These are phyloP conservation scores for Geum urbanum DNA, from an alignment of 306 rosid genomes.

Conservation along the genomic window DNA sequence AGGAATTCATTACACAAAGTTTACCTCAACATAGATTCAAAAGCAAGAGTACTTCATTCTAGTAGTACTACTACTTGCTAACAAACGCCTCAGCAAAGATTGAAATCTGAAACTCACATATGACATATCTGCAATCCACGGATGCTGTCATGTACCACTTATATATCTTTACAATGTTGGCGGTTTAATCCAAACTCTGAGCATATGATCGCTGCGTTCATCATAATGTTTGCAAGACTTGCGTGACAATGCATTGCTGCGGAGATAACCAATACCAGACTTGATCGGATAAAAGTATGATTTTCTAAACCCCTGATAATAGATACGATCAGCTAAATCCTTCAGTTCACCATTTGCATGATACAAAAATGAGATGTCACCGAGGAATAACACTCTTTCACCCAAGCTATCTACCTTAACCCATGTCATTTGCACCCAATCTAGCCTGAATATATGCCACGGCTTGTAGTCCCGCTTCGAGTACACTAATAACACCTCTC, in stretches of 20 bases:
- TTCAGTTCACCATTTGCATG: not conserved
- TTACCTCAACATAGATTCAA: not conserved
- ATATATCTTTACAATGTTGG: not conserved
- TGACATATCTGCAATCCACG: no score
- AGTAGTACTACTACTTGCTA: not conserved
- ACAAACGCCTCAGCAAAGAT: no score
- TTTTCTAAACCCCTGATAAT: not conserved
- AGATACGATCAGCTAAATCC: conserved; percentile 8
- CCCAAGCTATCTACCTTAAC: conserved; percentile 11
- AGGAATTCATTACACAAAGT: not conserved
- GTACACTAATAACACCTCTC: conserved; percentile 11
- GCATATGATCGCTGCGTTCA: not conserved
- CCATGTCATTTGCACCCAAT: conserved; percentile 13
- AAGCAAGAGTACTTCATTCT: not conserved
- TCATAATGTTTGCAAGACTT: not conserved
- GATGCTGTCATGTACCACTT: not conserved
- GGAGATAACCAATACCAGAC: not conserved
- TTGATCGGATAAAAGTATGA: conserved; percentile 3
- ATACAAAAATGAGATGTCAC: conserved; percentile 7
- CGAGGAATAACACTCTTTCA: conserved; percentile 1
- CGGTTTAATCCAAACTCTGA: conserved; percentile 12
- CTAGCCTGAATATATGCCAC: conserved; percentile 12
- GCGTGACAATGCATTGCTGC: not conserved
- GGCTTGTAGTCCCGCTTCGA: not conserved
- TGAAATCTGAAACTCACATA: not conserved